Percentiles rank a stretch among this genome's conserved stretches.
These are phyloP conservation scores for Echium plantagineum DNA, from an alignment of 257 asterid genomes.

Conservation along the genomic window DNA sequence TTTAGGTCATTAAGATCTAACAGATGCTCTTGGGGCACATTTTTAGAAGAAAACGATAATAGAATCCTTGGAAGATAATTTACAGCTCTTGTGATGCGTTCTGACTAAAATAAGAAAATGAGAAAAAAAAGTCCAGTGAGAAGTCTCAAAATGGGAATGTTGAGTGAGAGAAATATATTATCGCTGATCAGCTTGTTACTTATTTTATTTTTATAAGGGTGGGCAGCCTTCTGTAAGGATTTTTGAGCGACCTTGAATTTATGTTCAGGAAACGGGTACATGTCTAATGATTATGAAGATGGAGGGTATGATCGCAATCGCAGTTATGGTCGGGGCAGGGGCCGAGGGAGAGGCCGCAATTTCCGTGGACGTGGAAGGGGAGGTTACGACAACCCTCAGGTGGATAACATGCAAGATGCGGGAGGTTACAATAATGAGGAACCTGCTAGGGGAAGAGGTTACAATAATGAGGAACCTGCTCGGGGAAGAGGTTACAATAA, in stretches of 20 bases:
- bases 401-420: conserved; percentile 37
- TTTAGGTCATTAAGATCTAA: too few relatives aligned
- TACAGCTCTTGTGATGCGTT: too few relatives aligned
- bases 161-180: too few relatives aligned
- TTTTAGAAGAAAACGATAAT: too few relatives aligned
- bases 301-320: conserved; percentile 64
- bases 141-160: too few relatives aligned
- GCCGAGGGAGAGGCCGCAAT: conserved; percentile 69
- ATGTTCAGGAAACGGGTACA: conserved; percentile 55
- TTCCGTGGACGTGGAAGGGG: conserved; percentile 86
- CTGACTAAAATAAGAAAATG: too few relatives aligned
- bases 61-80: too few relatives aligned
- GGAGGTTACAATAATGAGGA: conserved; percentile 67
- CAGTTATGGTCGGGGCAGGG: conserved; percentile 42
- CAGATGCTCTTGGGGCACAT: too few relatives aligned
- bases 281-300: conserved; percentile 56
- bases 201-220: neutral
- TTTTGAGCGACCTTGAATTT: neutral
- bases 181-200: neutral
- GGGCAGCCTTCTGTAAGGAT: neutral
- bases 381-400: conserved; percentile 54
- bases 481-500: conserved; percentile 51
- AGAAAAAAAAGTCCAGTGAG: too few relatives aligned
- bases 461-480: conserved; percentile 52
- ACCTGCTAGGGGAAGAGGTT: conserved; percentile 36